Evolutionary conservation across 805 yeast species (phyloP).

Genomic region (Teunomyces barrocoloradensis): DNA sequence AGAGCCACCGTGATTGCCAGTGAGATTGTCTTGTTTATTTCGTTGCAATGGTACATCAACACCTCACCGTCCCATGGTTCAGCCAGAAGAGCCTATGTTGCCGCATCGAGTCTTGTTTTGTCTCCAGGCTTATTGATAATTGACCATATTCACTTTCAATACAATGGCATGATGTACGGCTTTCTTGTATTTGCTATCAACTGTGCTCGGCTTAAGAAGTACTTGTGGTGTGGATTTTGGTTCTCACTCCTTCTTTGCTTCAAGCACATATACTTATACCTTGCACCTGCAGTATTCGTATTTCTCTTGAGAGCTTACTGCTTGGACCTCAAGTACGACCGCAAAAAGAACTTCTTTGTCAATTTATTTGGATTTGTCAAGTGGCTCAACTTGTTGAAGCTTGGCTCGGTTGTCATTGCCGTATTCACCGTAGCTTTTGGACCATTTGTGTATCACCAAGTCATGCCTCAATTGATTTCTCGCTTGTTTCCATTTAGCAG

Average conservation of each 20-base stretch:
- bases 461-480: slow-evolving; percentile 58
- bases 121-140: slow-evolving; percentile 89
- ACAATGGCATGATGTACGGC: slow-evolving; percentile 92
- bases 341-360: slow-evolving; percentile 20
- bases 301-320: slow-evolving; percentile 74
- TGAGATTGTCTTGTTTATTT: slow-evolving; percentile 66
- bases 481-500: slow-evolving; percentile 91
- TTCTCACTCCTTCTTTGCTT: slow-evolving; percentile 83
- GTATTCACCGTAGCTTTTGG: slow-evolving; percentile 70
- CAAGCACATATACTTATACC: slow-evolving; percentile 88
- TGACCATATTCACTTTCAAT: slow-evolving; percentile 96
- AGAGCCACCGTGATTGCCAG: slow-evolving; percentile 74
- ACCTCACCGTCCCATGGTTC: slow-evolving; percentile 39
- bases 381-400: slow-evolving; percentile 58
- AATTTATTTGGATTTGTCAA: slow-evolving; percentile 38
- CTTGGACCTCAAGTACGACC: slow-evolving; percentile 40
- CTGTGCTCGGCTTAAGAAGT: slow-evolving; percentile 58
- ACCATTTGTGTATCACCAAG: slow-evolving; percentile 67
- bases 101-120: slow-evolving; percentile 76
- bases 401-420: slow-evolving; percentile 60
- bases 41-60: slow-evolving; percentile 70
- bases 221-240: slow-evolving; percentile 60
- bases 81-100: slow-evolving; percentile 59
- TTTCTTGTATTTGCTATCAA: slow-evolving; percentile 71
- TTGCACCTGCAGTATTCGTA: slow-evolving; percentile 92